Base-by-base conservation (phyloP, 306 rosid species). In the Vicia villosa region DNA sequence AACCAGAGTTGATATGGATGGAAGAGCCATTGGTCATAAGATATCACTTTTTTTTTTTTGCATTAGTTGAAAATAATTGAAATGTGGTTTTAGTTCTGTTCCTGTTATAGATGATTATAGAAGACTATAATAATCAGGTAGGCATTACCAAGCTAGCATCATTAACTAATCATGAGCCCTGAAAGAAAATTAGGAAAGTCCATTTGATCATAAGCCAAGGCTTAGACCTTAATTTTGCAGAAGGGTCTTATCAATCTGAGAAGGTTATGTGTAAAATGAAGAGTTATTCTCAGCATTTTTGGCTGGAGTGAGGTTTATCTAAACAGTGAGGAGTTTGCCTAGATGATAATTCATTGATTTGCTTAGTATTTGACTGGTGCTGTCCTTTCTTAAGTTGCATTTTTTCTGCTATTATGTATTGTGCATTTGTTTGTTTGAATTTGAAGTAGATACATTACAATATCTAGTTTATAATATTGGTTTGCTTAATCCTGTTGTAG, bases 81-180 rank as follows among this genome's bases (percentile, higher is more conserved):
- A 20, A 51, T 20, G 30, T 20, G 30, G 30, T 49, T 49, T 49
- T 16, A 2, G 55, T 70, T 54, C 2, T 10, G 16, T 36, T 46
- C 14, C 17, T 47, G 32, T 66, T 40, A 41, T 30, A 14, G 21
- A 54, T 42, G 36, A 22, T 56, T 30, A 24, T 34, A 36, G 32
- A 36, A n/a, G 30, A 20, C 21, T 45, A 20, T 21, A 28, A 14
- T 55, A 56, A n/a, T 34, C 36, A 46, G 45, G 12, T 13, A 47
- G 69, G 74, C 7, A 58, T 46, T 45, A 45, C 5, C 14, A 20
- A 46, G 54, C 8, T 42, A 66, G 40, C 26, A 54, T 21, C 51
- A 66, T 55, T 26, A 9, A 36, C 62, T 15, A 58, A 36, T 19
- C 68, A 5, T 46, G 45, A 11, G 30, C 24, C 21, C 56, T 15